Evolutionary conservation across 2,329 filamentous ascomycete species (phyloP).

Genomic region (Botrytis aclada): DNA sequence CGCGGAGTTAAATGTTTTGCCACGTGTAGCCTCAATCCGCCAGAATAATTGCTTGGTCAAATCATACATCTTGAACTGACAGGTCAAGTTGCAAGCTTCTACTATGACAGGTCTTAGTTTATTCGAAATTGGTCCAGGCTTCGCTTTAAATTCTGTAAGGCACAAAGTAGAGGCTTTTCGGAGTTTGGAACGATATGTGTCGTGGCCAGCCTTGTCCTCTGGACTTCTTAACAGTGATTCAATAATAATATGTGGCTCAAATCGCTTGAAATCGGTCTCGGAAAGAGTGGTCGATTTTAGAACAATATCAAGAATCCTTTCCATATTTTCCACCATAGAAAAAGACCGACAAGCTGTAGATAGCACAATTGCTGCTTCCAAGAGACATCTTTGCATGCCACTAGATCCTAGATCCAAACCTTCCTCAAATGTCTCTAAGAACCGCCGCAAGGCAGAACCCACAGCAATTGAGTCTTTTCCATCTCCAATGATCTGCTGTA

Average conservation of each 20-base stretch:
- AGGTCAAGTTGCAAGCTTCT: conserved; percentile 29
- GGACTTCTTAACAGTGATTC: conserved; percentile 19
- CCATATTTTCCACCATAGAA: conserved; percentile 21
- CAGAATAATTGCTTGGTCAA: conserved; percentile 29
- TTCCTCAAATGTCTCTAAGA: conserved; percentile 32
- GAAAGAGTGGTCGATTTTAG: conserved; percentile 24
- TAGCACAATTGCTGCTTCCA: conserved; percentile 26
- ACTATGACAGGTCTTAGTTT: conserved; percentile 25
- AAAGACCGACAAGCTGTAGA: conserved; percentile 22
- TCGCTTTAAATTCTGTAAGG: conserved; percentile 28
- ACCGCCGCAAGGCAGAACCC: conserved; percentile 26
- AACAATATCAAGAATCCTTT: conserved; percentile 28
- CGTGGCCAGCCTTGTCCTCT: not conserved
- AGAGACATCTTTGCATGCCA: conserved; percentile 21
- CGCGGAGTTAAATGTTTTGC: conserved; percentile 5
- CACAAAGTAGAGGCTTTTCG: conserved; percentile 31
- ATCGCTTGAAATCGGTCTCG: conserved; percentile 25
- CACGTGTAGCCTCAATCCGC: conserved; percentile 23
- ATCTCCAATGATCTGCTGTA: conserved; percentile 25
- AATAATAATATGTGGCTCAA: conserved; percentile 28
- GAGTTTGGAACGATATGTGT: conserved; percentile 20
- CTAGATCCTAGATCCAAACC: conserved; percentile 20
- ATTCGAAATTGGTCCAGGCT: conserved; percentile 21
- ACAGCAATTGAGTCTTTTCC: conserved; percentile 21
- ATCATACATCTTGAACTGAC: conserved; percentile 25